These are phyloP conservation scores for Craspedostauros australis DNA, from an alignment of 108 stramenopile species.

Conservation along the genomic window DNA sequence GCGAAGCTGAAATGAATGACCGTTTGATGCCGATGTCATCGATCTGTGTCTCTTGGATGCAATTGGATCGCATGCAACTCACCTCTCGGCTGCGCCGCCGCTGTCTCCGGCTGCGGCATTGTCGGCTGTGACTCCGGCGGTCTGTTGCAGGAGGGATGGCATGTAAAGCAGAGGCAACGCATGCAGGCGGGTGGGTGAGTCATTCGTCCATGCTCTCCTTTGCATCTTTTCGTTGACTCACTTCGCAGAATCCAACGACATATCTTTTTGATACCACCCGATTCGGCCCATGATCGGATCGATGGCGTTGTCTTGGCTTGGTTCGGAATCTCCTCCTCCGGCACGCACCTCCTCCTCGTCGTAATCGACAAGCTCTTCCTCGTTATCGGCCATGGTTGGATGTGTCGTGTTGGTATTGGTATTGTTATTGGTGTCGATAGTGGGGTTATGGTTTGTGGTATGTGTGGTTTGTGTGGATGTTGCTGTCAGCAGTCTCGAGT, in stretches of 20 bases:
- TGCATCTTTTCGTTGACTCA: background rate
- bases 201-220: no score
- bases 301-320: background rate
- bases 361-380: slow-evolving; percentile 87
- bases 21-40: background rate
- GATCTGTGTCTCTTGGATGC: background rate
- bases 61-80: no score
- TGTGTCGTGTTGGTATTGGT: no score
- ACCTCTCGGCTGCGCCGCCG: slow-evolving; percentile 82
- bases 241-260: background rate
- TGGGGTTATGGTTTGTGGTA: no score
- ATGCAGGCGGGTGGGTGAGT: no score
- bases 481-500: no score
- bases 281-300: background rate
- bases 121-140: slow-evolving; percentile 60
- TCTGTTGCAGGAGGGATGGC: slow-evolving; percentile 31
- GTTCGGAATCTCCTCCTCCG: background rate
- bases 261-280: background rate
- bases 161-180: background rate
- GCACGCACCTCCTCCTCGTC: slow-evolving; percentile 78
- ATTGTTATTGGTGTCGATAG: no score
- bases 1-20: background rate
- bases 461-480: no score
- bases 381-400: slow-evolving; percentile 81
- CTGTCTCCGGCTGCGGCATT: slow-evolving; percentile 39